Percentiles rank a stretch among this genome's conserved stretches.
These are phyloP conservation scores for Tinospora cordifolia DNA, from an alignment of 164 flowering plant genomes.

Conservation along the genomic window DNA sequence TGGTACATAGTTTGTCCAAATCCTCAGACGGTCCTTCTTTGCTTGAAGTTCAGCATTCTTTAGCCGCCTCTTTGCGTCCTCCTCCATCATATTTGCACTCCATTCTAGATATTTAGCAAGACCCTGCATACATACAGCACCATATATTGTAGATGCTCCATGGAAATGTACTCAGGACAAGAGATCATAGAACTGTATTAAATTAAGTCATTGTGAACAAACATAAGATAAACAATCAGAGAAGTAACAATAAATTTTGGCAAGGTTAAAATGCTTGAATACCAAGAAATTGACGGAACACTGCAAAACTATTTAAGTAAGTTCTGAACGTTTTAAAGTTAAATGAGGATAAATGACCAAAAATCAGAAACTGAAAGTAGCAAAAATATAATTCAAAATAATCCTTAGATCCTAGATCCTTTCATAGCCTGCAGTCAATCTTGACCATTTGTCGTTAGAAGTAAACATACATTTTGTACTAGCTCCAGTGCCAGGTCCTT, in stretches of 20 bases:
- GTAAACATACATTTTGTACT: constrained; percentile 62
- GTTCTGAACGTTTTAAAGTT: too few relatives aligned
- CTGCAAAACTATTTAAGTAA: too few relatives aligned
- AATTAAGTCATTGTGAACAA: background rate
- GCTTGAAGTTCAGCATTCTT: constrained; percentile 82
- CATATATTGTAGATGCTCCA: background rate
- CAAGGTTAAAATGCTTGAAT: background rate
- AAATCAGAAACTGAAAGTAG: background rate
- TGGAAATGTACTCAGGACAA: background rate
- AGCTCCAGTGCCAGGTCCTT: constrained; percentile 90
- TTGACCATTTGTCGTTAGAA: background rate
- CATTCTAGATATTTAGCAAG: constrained; percentile 90
- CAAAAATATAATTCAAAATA: background rate
- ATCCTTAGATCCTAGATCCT: background rate
- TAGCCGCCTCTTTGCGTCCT: constrained; percentile 59
- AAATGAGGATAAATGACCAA: too few relatives aligned
- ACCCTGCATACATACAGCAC: constrained; percentile 40
- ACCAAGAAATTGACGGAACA: background rate
- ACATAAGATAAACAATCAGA: background rate
- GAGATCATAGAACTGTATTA: background rate
- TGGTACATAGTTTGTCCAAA: constrained; percentile 87
- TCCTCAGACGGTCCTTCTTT: constrained; percentile 62
- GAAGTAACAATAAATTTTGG: background rate
- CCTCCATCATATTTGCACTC: constrained; percentile 97
- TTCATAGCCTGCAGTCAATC: background rate